Percentiles rank a stretch among this genome's conserved stretches.
These are phyloP conservation scores for Phytophthora pini DNA, from an alignment of 352 stramenopile species.

Conservation along the genomic window DNA sequence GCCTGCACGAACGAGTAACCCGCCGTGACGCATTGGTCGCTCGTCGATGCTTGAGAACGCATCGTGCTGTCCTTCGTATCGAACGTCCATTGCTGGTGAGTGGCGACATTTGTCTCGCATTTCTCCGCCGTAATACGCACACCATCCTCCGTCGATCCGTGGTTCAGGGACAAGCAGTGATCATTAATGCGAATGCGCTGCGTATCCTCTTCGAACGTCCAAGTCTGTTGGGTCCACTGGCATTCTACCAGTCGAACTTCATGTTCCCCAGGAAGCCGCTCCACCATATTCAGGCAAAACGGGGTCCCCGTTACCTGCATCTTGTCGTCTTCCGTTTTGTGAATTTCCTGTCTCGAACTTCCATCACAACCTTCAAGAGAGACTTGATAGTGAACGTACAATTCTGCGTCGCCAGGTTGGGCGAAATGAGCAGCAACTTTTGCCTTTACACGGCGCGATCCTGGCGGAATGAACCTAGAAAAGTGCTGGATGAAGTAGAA, in stretches of 20 bases:
- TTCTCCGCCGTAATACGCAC: slow-evolving; percentile 49
- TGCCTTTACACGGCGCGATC: slow-evolving; percentile 60
- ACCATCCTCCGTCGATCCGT: slow-evolving; percentile 54
- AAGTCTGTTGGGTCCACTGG: slow-evolving; percentile 63
- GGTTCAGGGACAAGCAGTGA: slow-evolving; percentile 65
- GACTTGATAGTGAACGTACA: slow-evolving; percentile 58
- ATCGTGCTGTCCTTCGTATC: slow-evolving; percentile 45
- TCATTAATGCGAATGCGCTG: slow-evolving; percentile 52
- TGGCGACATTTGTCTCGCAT: slow-evolving; percentile 36
- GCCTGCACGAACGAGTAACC: slow-evolving; percentile 77
- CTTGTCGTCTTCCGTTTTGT: slow-evolving; percentile 62
- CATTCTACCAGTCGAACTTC: slow-evolving; percentile 72
- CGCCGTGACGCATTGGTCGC: slow-evolving; percentile 66
- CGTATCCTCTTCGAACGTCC: slow-evolving; percentile 56
- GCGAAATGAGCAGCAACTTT: slow-evolving; percentile 54
- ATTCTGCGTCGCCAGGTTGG: slow-evolving; percentile 58
- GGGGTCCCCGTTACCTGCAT: slow-evolving; percentile 61
- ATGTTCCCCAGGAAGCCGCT: slow-evolving; percentile 32
- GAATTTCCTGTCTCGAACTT: slow-evolving; percentile 63
- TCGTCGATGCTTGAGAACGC: slow-evolving; percentile 37
- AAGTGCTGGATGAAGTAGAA: slow-evolving; percentile 92
- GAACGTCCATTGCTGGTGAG: slow-evolving; percentile 68
- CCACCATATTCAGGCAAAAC: slow-evolving; percentile 62
- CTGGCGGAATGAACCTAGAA: slow-evolving; percentile 79
- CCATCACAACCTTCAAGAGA: slow-evolving; percentile 58